Conservation (phyloP, 345 rosid genomes). For the Euphorbia lathyris region DNA sequence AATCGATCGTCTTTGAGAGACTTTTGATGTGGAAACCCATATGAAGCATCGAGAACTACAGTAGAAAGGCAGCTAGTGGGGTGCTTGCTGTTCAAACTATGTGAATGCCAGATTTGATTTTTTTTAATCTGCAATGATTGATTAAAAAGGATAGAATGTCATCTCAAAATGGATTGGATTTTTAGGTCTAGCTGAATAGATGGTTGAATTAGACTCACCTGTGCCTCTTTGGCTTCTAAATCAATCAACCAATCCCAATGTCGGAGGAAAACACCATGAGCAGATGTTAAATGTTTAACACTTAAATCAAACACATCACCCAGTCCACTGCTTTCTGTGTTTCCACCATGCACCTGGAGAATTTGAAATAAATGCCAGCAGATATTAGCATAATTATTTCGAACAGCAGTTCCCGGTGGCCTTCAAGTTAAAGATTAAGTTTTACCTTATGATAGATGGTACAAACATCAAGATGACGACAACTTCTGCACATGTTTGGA, state of each 20-base stretch:
- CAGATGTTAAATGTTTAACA: slow-evolving; percentile 64
- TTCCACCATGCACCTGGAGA: slow-evolving; percentile 87
- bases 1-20: slow-evolving; percentile 54
- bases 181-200: not conserved
- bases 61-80: slow-evolving; percentile 54
- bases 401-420: not conserved
- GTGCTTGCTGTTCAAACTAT: slow-evolving; percentile 35
- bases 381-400: slow-evolving; percentile 2
- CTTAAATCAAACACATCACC: slow-evolving; percentile 67
- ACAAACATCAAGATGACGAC: slow-evolving; percentile 89
- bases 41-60: slow-evolving; percentile 68
- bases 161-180: slow-evolving; percentile 7
- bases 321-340: slow-evolving; percentile 69
- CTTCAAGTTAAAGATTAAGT: slow-evolving; percentile 17
- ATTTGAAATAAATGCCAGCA: slow-evolving; percentile 10
- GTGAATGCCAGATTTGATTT: slow-evolving; percentile 55
- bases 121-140: slow-evolving; percentile 54
- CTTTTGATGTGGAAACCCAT: slow-evolving; percentile 38
- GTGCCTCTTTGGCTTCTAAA: slow-evolving; percentile 86
- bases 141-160: not conserved
- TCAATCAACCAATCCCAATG: slow-evolving; percentile 83
- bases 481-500: slow-evolving; percentile 75
- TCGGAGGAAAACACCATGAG: slow-evolving; percentile 58
- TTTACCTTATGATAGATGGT: slow-evolving; percentile 89
- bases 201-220: slow-evolving; percentile 40